Evolutionary conservation across 176 grass and related monocot species (phyloP).

Genomic region (Oryza rufipogon): DNA sequence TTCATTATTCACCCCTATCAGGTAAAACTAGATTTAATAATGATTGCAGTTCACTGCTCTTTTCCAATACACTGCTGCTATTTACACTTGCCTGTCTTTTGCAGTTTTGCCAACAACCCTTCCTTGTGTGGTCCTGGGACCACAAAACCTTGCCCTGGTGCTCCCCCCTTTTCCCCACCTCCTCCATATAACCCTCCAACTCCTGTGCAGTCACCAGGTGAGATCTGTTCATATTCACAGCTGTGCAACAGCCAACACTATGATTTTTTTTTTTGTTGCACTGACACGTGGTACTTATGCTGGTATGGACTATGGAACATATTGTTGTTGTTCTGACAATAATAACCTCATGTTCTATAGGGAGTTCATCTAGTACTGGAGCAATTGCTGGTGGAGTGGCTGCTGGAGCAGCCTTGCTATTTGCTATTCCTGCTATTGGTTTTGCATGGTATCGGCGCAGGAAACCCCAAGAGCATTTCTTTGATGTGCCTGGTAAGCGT

Average conservation of each 20-base stretch:
- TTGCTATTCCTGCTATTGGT: conserved; percentile 80
- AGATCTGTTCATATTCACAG: conserved; percentile 32
- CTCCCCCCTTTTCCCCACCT: conserved; percentile 85
- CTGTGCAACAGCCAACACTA: neutral
- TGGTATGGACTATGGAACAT: neutral
- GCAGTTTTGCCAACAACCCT: conserved; percentile 91
- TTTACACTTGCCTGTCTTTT: conserved; percentile 35
- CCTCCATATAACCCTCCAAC: conserved; percentile 83
- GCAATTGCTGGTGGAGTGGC: conserved; percentile 89
- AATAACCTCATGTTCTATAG: conserved; percentile 43
- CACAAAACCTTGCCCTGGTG: conserved; percentile 76
- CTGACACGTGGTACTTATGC: neutral
- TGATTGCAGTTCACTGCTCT: conserved; percentile 21
- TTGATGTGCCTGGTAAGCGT: conserved; percentile 78
- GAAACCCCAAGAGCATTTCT: conserved; percentile 90
- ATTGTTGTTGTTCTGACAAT: conserved; percentile 21
- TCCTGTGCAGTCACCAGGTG: conserved; percentile 72
- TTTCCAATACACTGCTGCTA: conserved; percentile 24
- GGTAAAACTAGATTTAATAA: conserved; percentile 42
- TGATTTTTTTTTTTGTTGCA: neutral
- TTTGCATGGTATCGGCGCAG: conserved; percentile 79
- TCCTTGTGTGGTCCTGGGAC: conserved; percentile 82
- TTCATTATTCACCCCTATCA: conserved; percentile 94
- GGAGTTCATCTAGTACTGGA: conserved; percentile 87
- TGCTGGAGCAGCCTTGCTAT: conserved; percentile 85